Evolutionary conservation across 2,329 filamentous ascomycete genomes (phyloP).

Genomic region (Cyanodermella asteris): DNA sequence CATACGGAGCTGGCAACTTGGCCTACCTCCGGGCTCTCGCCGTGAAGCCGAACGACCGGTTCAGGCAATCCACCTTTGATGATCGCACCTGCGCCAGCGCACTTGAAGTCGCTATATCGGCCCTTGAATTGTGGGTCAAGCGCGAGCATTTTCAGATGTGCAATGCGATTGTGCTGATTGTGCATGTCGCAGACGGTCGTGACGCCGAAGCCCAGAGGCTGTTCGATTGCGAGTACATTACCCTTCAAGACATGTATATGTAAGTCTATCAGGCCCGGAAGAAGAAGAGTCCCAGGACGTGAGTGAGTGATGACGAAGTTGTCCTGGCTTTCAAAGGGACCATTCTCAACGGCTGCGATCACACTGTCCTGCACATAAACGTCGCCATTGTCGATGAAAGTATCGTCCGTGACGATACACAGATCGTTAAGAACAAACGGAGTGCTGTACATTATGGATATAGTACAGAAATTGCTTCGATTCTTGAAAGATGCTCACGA

Average conservation of each 20-base stretch:
- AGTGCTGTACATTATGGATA: too few relatives aligned
- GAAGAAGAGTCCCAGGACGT: conserved; percentile 23
- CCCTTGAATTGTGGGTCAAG: too few relatives aligned
- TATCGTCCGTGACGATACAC: conserved; percentile 25
- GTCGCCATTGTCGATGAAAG: conserved; percentile 18
- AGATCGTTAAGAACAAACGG: conserved; percentile 15
- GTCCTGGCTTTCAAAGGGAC: conserved; percentile 4
- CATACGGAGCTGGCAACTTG: too few relatives aligned
- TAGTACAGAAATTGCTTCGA: too few relatives aligned
- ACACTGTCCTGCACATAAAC: conserved; percentile 21
- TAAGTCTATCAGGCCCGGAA: conserved; percentile 28
- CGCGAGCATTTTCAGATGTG: conserved; percentile 12
- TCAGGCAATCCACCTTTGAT: conserved; percentile 29
- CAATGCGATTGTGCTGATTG: conserved; percentile 15
- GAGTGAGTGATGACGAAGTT: conserved; percentile 16
- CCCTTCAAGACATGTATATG: conserved; percentile 26
- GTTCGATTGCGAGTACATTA: conserved; percentile 14
- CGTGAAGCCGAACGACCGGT: conserved; percentile 11
- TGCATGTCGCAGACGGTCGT: conserved; percentile 32
- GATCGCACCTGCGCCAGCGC: conserved; percentile 23
- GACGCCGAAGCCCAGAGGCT: conserved; percentile 27
- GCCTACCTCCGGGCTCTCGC: conserved; percentile 11
- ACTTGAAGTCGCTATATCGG: conserved; percentile 25
- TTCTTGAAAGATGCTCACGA: too few relatives aligned
- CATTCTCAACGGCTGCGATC: conserved; percentile 16